A percentile compares a stretch with the other conserved stretches of the same genome.
Evolutionary conservation across 805 yeast species (phyloP).

Genomic region (Candida ulmi): DNA sequence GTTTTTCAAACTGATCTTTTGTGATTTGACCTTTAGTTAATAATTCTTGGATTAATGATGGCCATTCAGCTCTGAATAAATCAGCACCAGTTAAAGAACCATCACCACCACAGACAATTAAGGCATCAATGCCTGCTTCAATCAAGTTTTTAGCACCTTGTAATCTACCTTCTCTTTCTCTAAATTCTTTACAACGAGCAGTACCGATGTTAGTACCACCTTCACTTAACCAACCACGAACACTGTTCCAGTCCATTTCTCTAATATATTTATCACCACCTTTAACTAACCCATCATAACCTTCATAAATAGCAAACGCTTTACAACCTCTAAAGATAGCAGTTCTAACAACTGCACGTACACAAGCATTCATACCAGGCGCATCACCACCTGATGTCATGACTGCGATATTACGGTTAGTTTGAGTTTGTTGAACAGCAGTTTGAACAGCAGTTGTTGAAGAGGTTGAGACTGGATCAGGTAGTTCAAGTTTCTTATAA

Average conservation of each 20-base stretch:
- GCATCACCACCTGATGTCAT: slow-evolving; percentile 99
- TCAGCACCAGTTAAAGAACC: slow-evolving; percentile 98
- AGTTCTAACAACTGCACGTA: slow-evolving; percentile 90
- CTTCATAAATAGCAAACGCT: slow-evolving; percentile 88
- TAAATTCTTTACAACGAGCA: slow-evolving; percentile 84
- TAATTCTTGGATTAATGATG: slow-evolving; percentile 73
- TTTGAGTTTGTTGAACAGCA: slow-evolving; percentile 1
- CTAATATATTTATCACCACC: slow-evolving; percentile 72
- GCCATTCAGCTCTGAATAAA: slow-evolving; percentile 92
- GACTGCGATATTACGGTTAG: slow-evolving; percentile 64
- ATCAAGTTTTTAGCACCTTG: slow-evolving; percentile 82
- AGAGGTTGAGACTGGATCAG: slow-evolving; percentile 7
- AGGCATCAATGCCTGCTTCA: slow-evolving; percentile 84
- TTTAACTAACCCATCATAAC: slow-evolving; percentile 85
- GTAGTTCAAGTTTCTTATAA: slow-evolving; percentile 4
- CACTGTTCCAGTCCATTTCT: slow-evolving; percentile 89
- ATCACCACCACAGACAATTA: slow-evolving; percentile 97
- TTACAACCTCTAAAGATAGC: slow-evolving; percentile 87
- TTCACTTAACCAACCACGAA: slow-evolving; percentile 83
- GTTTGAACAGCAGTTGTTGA: slow-evolving; percentile 11
- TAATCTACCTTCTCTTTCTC: slow-evolving; percentile 80
- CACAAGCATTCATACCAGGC: slow-evolving; percentile 97
- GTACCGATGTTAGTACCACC: slow-evolving; percentile 98
- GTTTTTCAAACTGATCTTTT: slow-evolving; percentile 49
- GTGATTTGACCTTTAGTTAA: slow-evolving; percentile 51